Evolutionary conservation across 768 basidiomycete genomes (phyloP).

Genomic region (Psilocybe azurescens): DNA sequence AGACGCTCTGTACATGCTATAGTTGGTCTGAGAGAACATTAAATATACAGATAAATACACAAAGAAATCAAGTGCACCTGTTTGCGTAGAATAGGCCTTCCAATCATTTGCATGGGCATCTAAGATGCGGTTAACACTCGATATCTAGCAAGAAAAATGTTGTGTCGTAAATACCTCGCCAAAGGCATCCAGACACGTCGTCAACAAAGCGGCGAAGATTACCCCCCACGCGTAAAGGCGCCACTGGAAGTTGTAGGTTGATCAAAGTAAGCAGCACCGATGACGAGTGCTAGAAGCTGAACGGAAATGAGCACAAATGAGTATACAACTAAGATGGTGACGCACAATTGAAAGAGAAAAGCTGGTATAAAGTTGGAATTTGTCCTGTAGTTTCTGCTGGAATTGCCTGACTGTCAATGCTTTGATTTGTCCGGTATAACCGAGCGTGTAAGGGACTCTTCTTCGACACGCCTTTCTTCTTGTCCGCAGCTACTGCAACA

Average conservation of each 20-base stretch:
- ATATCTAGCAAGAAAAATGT: not conserved
- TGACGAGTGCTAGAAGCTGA: conserved; percentile 62
- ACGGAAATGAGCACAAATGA: not conserved
- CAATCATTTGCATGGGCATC: conserved; percentile 80
- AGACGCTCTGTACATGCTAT: conserved; percentile 70
- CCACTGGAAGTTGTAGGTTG: conserved; percentile 77
- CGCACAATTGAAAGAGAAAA: conserved; percentile 60
- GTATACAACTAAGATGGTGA: not conserved
- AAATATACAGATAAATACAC: not conserved
- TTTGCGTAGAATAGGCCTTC: conserved; percentile 76
- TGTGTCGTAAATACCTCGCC: conserved; percentile 53
- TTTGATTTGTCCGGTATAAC: conserved; percentile 74
- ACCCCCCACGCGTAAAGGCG: conserved; percentile 86
- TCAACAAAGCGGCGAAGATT: conserved; percentile 73
- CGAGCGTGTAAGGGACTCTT: conserved; percentile 86
- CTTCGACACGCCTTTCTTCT: conserved; percentile 77
- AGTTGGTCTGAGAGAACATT: conserved; percentile 45
- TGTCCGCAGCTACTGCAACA: conserved; percentile 74
- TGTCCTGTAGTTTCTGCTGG: conserved; percentile 74
- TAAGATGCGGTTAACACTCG: conserved; percentile 42
- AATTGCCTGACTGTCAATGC: conserved; percentile 78
- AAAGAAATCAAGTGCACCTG: conserved; percentile 40
- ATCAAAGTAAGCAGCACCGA: conserved; percentile 78
- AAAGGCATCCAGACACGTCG: conserved; percentile 74
- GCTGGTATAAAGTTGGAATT: conserved; percentile 77